Base-by-base conservation (phyloP, 257 asterid genomes). In the Craterostigma plantagineum region DNA sequence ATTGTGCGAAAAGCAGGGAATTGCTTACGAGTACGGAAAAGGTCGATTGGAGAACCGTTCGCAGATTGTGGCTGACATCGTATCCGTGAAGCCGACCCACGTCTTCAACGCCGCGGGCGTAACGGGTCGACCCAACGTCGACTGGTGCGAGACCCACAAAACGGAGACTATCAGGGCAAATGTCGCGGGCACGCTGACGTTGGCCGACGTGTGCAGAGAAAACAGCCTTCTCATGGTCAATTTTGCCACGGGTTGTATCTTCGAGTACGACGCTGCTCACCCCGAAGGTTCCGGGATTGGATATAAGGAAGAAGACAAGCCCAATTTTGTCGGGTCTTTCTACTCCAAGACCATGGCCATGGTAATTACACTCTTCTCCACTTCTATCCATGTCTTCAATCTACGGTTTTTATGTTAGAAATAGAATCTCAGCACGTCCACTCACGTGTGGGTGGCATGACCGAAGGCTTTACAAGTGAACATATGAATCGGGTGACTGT, bases 291-390 rank as follows among this genome's bases (percentile, higher is more conserved):
- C 98, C 27, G 95, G 93, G 36, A 63, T 82, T 16, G 95, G 98
- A 45, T 87, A 50, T 40, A 82, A 75, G 69, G 98, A 87, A 68
- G 93, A 82, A 64, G 98, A 87, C 74, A 68, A 35, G 0, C 98
- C 98, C 40, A 87, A 87, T 54, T 87, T 87, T 63, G 39, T 35
- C 1, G 98, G 98, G 14, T 87, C 98, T 33, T 87, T 82, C 74
- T 87, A 87, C 57, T 87, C 98, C 50, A 87, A 87, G 78, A 82
- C 98, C 47, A 87, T 82, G 67, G 98, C 98, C 58, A 87, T 87
- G 93, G 98, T 87, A 71, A 63, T 15, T 14, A 18, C 45, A 11
- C 33, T 30, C 52, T 54, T n/a, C n/a, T n/a, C n/a, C n/a, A n/a
- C n/a, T n/a, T n/a, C n/a, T n/a, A n/a, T n/a, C n/a, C n/a, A n/a